Conservation (phyloP, 1,139 yeast genomes). For the Diutina scorzettiae region DNA sequence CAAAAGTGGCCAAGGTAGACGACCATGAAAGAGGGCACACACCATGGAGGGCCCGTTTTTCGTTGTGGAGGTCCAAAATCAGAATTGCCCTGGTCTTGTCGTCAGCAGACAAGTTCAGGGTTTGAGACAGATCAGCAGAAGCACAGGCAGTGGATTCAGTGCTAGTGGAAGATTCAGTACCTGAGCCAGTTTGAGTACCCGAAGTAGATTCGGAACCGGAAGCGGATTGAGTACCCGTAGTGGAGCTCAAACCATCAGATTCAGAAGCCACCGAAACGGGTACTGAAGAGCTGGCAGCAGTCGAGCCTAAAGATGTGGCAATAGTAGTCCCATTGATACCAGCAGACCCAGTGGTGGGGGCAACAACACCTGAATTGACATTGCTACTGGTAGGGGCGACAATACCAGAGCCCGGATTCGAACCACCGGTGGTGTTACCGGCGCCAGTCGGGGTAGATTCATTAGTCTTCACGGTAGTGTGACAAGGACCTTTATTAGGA, state of each 20-base stretch:
- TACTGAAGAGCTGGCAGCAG: too few relatives aligned
- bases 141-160: slow-evolving; percentile 7
- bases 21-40: slow-evolving; percentile 39
- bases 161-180: background rate
- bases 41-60: slow-evolving; percentile 42
- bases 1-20: slow-evolving; percentile 32
- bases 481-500: background rate
- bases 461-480: background rate
- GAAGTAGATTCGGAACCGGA: background rate
- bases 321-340: too few relatives aligned
- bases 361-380: too few relatives aligned
- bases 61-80: slow-evolving; percentile 39
- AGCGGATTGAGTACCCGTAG: background rate
- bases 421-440: background rate
- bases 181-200: background rate
- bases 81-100: slow-evolving; percentile 17
- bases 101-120: slow-evolving; percentile 7
- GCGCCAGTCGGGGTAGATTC: background rate
- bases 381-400: slow-evolving; percentile 2
- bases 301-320: too few relatives aligned
- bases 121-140: slow-evolving; percentile 9
- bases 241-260: background rate
- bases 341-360: too few relatives aligned
- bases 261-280: too few relatives aligned
- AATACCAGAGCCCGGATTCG: background rate